Percentiles rank a stretch among this genome's conserved stretches.
These are phyloP conservation scores for Podosphaera fusca DNA, from an alignment of 2,329 filamentous ascomycete species.

Conservation along the genomic window DNA sequence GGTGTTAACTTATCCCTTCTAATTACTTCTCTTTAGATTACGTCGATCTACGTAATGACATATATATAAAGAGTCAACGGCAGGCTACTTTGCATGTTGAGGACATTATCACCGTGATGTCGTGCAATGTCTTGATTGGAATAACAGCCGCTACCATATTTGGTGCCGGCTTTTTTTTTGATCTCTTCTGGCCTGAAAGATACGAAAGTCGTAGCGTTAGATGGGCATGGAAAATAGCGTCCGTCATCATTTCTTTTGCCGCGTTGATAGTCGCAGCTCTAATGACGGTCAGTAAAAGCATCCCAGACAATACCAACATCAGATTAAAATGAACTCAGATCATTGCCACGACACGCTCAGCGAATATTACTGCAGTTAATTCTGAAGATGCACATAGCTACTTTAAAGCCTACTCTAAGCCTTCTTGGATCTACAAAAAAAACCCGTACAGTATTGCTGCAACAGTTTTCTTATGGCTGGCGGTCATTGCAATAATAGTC, in stretches of 20 bases:
- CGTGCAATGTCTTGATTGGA: constrained; percentile 35
- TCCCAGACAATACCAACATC: not conserved
- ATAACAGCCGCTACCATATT: constrained; percentile 33
- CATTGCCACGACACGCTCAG: constrained; percentile 24
- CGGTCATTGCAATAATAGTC: constrained; percentile 23
- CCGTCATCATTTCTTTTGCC: constrained; percentile 24
- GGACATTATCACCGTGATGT: constrained; percentile 29
- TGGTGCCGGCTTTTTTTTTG: constrained; percentile 35
- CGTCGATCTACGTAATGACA: constrained; percentile 26
- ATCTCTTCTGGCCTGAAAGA: constrained; percentile 35
- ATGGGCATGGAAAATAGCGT: constrained; percentile 29
- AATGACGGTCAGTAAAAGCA: constrained; percentile 18
- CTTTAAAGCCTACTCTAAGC: constrained; percentile 16
- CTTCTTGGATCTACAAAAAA: constrained; percentile 21
- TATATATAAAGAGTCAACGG: constrained; percentile 19
- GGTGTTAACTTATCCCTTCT: not conserved
- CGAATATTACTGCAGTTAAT: constrained; percentile 21
- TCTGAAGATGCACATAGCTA: constrained; percentile 12
- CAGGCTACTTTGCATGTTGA: constrained; percentile 26
- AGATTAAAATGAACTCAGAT: constrained; percentile 9
- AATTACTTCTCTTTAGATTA: constrained; percentile 20
- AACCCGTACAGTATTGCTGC: constrained; percentile 27
- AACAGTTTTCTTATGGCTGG: constrained; percentile 29
- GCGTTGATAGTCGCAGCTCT: constrained; percentile 24
- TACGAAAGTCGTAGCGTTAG: constrained; percentile 24